Evolutionary conservation across 179 eudicot species (phyloP), one percentile per base, ranked within the genome.

Genomic region (Spergularia azorica): DNA sequence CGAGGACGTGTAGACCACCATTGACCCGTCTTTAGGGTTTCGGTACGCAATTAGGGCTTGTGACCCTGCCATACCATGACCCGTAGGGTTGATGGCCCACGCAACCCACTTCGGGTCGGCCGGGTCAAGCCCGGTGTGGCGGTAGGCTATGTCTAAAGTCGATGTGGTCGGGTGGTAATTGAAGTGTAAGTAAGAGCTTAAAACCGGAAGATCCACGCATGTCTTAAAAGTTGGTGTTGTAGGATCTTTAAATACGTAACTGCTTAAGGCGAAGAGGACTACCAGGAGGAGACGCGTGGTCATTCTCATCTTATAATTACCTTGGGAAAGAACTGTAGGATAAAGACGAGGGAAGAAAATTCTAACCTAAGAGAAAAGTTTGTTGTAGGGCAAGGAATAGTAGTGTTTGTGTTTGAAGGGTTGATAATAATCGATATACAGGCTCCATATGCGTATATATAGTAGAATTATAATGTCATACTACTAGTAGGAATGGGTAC

Each of bases 81-180:
- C 39, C 2, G 81, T 78, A 0, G 88, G 93, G 59, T 89, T 89
- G 46, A 89, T 83, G 1, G 86, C 93, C 90, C 91, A 88, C 0
- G 93, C 91, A 17, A 86, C 70, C 93, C 93, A 90, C 26, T 73
- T 74, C 0, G 80, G 50, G 8, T 6, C 57, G n/a, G 78, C 21
- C 8, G 67, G 57, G 10, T 61, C 6, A 0, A 78, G 59, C 14
- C 81, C 82, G 9, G 73, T 80, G 73, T 72, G 85, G 8, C 90
- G 74, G 71, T 79, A 87, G 2, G 90, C 90, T 17, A 89, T 79
- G 6, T 75, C 70, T 11, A 81, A 87, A n/a, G 78, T 77, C 12
- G 50, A 13, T 3, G 82, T 15, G 48, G 82, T 48, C 9, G 80
- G 43, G 73, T 72, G 60, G 71, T 84, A 86, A 62, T 79, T 87